phyloP scores from a whole-genome alignment of 176 grass and related monocot genomes.

The Melocanna baccifera region DNA sequence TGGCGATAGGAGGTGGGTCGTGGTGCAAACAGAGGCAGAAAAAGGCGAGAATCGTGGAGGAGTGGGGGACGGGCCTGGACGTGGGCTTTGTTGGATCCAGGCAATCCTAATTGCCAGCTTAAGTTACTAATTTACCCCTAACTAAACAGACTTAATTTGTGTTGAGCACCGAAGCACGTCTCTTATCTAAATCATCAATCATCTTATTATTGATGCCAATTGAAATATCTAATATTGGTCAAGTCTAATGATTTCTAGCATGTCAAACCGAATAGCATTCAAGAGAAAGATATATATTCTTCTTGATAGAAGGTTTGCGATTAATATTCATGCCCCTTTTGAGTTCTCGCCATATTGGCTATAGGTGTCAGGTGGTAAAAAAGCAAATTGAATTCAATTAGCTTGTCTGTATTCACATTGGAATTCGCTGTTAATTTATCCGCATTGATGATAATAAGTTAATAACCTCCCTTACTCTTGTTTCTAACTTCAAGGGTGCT shows the following conservation, averaged over 20 bases:
- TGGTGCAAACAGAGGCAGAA: too few species aligned
- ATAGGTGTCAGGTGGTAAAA: not conserved
- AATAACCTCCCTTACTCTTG: not conserved
- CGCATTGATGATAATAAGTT: not conserved
- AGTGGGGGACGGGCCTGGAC: too few species aligned
- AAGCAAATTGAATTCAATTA: not conserved
- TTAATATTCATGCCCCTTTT: not conserved
- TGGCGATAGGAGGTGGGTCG: too few species aligned
- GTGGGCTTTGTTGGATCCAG: too few species aligned
- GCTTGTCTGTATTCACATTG: not conserved
- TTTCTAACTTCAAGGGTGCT: conserved; percentile 62
- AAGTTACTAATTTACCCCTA: too few species aligned
- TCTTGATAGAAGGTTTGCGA: not conserved
- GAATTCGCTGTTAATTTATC: not conserved
- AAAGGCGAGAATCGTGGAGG: too few species aligned
- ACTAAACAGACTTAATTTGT: too few species aligned
- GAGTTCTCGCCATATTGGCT: not conserved
- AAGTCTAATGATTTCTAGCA: not conserved
- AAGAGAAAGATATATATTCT: not conserved
- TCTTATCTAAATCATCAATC: not conserved
- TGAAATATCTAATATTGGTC: not conserved
- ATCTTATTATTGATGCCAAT: not conserved
- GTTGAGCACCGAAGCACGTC: too few species aligned
- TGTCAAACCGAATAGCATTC: not conserved
- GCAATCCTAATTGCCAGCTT: too few species aligned